phyloP scores from a whole-genome alignment of 1,284 basidiomycete genomes.

The Cerioporus squamosus region DNA sequence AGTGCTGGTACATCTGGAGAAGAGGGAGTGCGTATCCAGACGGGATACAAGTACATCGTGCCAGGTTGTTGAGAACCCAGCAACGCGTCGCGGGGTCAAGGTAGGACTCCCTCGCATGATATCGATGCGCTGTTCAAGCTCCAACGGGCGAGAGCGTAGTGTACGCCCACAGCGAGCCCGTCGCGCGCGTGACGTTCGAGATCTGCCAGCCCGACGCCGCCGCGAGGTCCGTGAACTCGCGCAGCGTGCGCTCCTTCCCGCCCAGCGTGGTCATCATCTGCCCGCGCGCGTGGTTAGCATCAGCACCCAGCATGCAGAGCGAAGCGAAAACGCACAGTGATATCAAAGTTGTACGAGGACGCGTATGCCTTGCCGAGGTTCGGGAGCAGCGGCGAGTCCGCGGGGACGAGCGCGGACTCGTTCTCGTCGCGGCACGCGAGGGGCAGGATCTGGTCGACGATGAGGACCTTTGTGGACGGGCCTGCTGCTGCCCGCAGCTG shows the following conservation, averaged over 20 bases:
- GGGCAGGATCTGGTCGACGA: conserved; percentile 19
- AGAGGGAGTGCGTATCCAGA: no score
- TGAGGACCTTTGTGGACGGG: conserved; percentile 16
- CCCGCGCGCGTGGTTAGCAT: background rate
- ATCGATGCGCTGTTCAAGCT: background rate
- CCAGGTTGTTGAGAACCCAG: no score
- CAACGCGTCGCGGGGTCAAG: no score
- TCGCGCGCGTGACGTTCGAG: conserved; percentile 43
- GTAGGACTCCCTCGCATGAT: no score
- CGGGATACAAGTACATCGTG: no score
- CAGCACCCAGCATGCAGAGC: background rate
- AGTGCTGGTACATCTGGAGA: no score
- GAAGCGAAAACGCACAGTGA: conserved; percentile 2
- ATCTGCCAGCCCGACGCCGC: conserved; percentile 68
- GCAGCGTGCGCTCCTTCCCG: conserved; percentile 67
- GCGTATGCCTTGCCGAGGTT: conserved; percentile 19
- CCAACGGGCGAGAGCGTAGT: conserved; percentile 49
- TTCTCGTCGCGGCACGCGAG: conserved; percentile 19
- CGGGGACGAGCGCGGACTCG: conserved; percentile 5
- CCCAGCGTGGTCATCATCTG: conserved; percentile 73
- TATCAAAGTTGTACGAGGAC: conserved; percentile 12
- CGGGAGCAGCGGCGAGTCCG: conserved; percentile 18
- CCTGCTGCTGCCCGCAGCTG: conserved; percentile 18
- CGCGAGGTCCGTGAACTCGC: conserved; percentile 57
- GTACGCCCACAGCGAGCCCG: conserved; percentile 18